Evolutionary conservation across 2,329 filamentous ascomycete genomes (phyloP).

Genomic region (Harringtonia lauricola): DNA sequence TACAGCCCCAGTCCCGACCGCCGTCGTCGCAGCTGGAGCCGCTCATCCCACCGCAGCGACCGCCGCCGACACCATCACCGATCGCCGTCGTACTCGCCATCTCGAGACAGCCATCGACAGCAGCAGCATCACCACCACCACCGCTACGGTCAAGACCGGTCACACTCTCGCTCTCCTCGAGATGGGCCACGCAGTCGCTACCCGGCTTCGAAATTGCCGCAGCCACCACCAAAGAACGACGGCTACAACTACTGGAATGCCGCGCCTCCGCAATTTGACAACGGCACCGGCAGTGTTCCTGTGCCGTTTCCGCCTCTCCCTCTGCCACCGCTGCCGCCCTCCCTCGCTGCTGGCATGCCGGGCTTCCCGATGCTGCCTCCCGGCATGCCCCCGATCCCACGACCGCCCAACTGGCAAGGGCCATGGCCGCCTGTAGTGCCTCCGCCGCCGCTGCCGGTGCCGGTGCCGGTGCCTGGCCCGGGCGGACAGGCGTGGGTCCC

Average conservation of each 20-base stretch:
- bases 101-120: neutral
- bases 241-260: no score
- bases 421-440: constrained; percentile 9
- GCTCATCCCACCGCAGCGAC: neutral
- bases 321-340: neutral
- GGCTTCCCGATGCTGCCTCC: constrained; percentile 1
- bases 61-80: neutral
- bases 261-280: no score
- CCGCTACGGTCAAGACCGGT: neutral
- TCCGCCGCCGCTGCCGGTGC: neutral
- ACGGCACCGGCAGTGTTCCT: no score
- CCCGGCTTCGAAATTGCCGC: neutral
- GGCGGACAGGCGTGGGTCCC: neutral
- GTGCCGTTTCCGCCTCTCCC: neutral
- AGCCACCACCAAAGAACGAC: neutral
- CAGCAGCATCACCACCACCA: neutral
- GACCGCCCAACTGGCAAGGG: constrained; percentile 8
- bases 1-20: constrained; percentile 14
- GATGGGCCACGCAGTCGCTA: neutral
- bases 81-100: constrained; percentile 11
- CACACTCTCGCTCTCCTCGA: neutral
- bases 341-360: neutral
- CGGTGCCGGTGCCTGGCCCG: neutral
- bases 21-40: constrained; percentile 19
- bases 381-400: constrained; percentile 1